phyloP scores from a whole-genome alignment of 2,329 filamentous ascomycete species.

The Chaetomium sp. region DNA sequence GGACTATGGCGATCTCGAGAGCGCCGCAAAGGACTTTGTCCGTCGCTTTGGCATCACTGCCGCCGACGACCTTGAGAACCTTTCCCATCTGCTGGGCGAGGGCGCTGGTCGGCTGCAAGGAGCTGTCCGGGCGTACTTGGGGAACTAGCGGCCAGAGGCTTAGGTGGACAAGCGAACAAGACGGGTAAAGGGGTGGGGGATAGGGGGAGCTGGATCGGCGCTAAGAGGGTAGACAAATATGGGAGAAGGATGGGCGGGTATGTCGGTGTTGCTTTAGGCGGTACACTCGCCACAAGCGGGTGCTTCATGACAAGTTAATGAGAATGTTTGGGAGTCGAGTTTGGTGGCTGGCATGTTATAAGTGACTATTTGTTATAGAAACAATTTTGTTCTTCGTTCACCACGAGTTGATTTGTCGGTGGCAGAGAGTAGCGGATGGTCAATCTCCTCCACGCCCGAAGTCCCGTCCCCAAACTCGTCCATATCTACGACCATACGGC shows the following conservation, averaged over 20 bases:
- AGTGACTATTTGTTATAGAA: not conserved
- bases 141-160: slow-evolving; percentile 30
- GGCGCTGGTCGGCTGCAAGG: slow-evolving; percentile 80
- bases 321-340: not conserved
- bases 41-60: slow-evolving; percentile 93
- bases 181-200: not conserved
- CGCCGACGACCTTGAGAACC: slow-evolving; percentile 89
- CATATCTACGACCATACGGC: no score
- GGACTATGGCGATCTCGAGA: slow-evolving; percentile 85
- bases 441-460: no score
- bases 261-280: no score
- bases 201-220: not conserved
- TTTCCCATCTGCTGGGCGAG: slow-evolving; percentile 76
- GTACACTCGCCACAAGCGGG: no score
- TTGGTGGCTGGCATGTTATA: not conserved
- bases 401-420: not conserved
- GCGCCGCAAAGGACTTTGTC: slow-evolving; percentile 92
- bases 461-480: no score
- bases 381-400: not conserved
- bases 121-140: slow-evolving; percentile 58
- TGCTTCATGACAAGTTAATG: not conserved
- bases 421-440: no score
- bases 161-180: not conserved
- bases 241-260: not conserved
- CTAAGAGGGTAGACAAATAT: not conserved